Percentiles rank a stretch among this genome's conserved stretches.
phyloP scores from a whole-genome alignment of 2,329 filamentous ascomycete genomes.

The Emericellopsis cladophorae region DNA sequence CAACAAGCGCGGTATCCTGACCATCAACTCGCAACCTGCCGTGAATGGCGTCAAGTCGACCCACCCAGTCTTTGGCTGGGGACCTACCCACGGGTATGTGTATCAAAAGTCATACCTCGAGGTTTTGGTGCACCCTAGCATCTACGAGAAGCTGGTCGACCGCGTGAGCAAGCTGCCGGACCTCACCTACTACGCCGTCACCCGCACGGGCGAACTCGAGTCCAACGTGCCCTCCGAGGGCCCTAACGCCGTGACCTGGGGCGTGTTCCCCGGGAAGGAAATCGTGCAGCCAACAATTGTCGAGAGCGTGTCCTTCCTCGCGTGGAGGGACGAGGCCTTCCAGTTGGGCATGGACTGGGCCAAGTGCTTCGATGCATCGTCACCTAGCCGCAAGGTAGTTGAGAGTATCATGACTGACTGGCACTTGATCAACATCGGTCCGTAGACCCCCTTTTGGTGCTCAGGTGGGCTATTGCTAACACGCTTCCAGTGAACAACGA shows the following conservation, averaged over 20 bases:
- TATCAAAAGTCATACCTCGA: slow-evolving; percentile 98
- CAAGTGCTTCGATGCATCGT: slow-evolving; percentile 69
- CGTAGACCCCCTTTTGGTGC: slow-evolving; percentile 16
- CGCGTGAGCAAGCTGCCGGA: slow-evolving; percentile 69
- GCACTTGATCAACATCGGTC: slow-evolving; percentile 92
- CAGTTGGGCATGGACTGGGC: slow-evolving; percentile 88
- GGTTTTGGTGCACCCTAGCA: slow-evolving; percentile 68
- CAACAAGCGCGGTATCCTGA: slow-evolving; percentile 78
- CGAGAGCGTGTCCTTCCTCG: slow-evolving; percentile 91
- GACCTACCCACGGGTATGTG: slow-evolving; percentile 86
- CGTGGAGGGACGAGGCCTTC: slow-evolving; percentile 98
- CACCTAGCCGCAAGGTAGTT: slow-evolving; percentile 68
- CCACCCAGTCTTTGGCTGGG: slow-evolving; percentile 84
- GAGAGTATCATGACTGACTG: slow-evolving; percentile 77
- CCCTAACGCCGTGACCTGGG: slow-evolving; percentile 98
- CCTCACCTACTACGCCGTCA: slow-evolving; percentile 89
- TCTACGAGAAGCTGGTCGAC: slow-evolving; percentile 64
- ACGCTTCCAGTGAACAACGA: slow-evolving; percentile 76
- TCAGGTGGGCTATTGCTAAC: slow-evolving; percentile 3
- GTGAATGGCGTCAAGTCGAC: slow-evolving; percentile 84
- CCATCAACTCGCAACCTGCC: slow-evolving; percentile 94
- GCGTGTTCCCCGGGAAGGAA: slow-evolving; percentile 96
- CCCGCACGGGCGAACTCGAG: slow-evolving; percentile 66
- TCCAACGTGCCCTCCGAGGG: slow-evolving; percentile 78
- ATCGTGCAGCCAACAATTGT: slow-evolving; percentile 99